phyloP scores from a whole-genome alignment of 352 stramenopile species.

The Phytopythium vexans region DNA sequence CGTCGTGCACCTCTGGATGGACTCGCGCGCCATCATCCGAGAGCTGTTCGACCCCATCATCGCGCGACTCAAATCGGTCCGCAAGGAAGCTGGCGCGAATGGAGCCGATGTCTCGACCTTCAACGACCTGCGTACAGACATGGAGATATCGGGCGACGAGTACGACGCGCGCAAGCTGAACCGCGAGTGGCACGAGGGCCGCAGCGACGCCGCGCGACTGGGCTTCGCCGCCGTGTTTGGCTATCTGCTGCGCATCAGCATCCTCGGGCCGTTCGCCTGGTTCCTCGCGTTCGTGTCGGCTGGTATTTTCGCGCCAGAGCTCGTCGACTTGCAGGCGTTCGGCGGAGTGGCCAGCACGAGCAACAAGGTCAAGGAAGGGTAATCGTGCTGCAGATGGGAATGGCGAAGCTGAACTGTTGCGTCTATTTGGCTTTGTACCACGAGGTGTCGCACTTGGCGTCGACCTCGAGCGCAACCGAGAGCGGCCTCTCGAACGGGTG shows the following conservation, averaged over 20 bases:
- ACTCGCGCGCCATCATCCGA: conserved; percentile 57
- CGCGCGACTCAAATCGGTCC: conserved; percentile 49
- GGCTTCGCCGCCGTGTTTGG: conserved; percentile 65
- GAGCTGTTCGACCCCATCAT: conserved; percentile 74
- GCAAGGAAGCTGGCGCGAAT: conserved; percentile 15
- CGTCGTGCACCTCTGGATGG: conserved; percentile 61
- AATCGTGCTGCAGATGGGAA: background rate
- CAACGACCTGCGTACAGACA: conserved; percentile 28
- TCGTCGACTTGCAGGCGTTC: conserved; percentile 84
- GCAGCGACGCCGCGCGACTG: conserved; percentile 64
- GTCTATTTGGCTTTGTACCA: conserved; percentile 99
- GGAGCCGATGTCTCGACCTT: conserved; percentile 9
- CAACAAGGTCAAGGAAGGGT: conserved; percentile 6
- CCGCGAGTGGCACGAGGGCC: conserved; percentile 48
- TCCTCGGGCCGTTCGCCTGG: conserved; percentile 65
- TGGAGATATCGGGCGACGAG: conserved; percentile 25
- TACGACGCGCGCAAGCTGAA: conserved; percentile 19
- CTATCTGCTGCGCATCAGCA: conserved; percentile 54
- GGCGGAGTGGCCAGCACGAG: conserved; percentile 24
- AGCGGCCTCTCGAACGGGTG: conserved; percentile 93
- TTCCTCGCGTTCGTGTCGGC: conserved; percentile 65
- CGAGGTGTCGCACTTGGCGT: conserved; percentile 94
- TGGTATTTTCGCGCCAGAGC: conserved; percentile 55
- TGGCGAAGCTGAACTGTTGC: background rate
- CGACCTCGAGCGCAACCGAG: conserved; percentile 89